Percentiles rank a stretch among this genome's conserved stretches.
Conservation (phyloP, 2,329 filamentous ascomycete species). For the Aspergillus texensis region DNA sequence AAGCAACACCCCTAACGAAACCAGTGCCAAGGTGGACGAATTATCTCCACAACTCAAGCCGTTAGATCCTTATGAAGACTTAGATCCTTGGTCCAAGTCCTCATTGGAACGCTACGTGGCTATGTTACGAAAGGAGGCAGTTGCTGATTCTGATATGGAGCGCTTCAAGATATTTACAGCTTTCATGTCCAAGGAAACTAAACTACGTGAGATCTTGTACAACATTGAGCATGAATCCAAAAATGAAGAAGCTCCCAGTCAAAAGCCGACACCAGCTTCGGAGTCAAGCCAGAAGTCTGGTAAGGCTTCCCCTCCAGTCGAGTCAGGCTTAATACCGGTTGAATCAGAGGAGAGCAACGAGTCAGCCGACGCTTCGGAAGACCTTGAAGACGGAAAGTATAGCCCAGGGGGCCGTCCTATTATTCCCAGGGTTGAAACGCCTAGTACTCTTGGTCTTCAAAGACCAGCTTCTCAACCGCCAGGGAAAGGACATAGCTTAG, state of each 20-base stretch:
- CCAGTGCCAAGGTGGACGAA: slow-evolving; percentile 7
- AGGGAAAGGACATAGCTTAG: slow-evolving; percentile 10
- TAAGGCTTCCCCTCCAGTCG: slow-evolving; percentile 19
- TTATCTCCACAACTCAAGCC: slow-evolving; percentile 19
- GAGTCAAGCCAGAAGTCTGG: slow-evolving; percentile 13
- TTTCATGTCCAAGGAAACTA: slow-evolving; percentile 52
- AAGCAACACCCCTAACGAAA: slow-evolving; percentile 5
- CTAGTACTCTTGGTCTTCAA: slow-evolving; percentile 22
- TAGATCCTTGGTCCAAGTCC: slow-evolving; percentile 61
- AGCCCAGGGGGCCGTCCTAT: slow-evolving; percentile 59
- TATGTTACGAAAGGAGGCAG: slow-evolving; percentile 57
- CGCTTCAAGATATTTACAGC: slow-evolving; percentile 57
- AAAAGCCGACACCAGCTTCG: slow-evolving; percentile 12
- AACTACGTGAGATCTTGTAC: slow-evolving; percentile 52
- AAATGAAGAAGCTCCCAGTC: slow-evolving; percentile 15
- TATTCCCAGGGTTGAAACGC: slow-evolving; percentile 32
- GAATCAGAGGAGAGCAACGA: slow-evolving; percentile 25
- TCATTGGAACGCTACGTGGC: slow-evolving; percentile 57
- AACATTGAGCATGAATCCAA: slow-evolving; percentile 49
- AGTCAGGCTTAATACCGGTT: slow-evolving; percentile 40
- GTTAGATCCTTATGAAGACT: slow-evolving; percentile 53
- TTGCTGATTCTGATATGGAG: slow-evolving; percentile 51
- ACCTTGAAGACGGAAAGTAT: slow-evolving; percentile 44
- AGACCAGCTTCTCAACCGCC: slow-evolving; percentile 32
- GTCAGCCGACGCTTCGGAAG: slow-evolving; percentile 17